A percentile compares a stretch with the other conserved stretches of the same genome.
Evolutionary conservation across 1,284 basidiomycete species (phyloP).

Genomic region (Ceratobasidium sp.): DNA sequence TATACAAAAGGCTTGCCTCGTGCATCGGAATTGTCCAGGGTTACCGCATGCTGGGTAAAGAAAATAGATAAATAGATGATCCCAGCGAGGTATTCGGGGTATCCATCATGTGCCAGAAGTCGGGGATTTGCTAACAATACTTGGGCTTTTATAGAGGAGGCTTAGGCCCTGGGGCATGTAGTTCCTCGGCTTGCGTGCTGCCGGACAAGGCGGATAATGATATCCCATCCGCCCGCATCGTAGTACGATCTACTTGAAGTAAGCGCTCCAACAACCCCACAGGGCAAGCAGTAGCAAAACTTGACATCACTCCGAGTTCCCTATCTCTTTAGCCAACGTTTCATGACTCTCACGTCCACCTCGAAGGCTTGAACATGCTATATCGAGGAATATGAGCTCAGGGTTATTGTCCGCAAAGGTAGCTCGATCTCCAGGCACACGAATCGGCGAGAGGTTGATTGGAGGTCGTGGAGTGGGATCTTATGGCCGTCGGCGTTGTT

Average conservation of each 20-base stretch:
- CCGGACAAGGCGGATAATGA: too few relatives aligned
- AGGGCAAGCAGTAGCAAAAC: too few relatives aligned
- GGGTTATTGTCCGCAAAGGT: neutral
- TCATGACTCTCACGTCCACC: too few relatives aligned
- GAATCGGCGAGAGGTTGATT: neutral
- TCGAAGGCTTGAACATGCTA: neutral
- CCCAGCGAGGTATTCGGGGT: too few relatives aligned
- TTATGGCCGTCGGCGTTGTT: neutral
- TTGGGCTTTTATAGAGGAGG: neutral
- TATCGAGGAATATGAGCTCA: neutral
- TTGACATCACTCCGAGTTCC: too few relatives aligned
- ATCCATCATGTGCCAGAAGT: neutral
- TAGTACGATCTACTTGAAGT: too few relatives aligned
- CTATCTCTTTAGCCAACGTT: too few relatives aligned
- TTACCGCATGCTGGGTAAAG: neutral
- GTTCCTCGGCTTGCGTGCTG: too few relatives aligned
- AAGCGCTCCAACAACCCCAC: too few relatives aligned
- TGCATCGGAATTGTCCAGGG: neutral
- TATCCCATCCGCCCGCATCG: too few relatives aligned
- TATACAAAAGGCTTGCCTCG: neutral
- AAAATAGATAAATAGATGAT: neutral
- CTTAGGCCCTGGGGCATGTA: too few relatives aligned
- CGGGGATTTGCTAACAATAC: neutral
- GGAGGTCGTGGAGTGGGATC: neutral
- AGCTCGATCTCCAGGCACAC: neutral